phyloP scores from a whole-genome alignment of 163 green algal genomes.

The Coccomyxa subellipsoidea region DNA sequence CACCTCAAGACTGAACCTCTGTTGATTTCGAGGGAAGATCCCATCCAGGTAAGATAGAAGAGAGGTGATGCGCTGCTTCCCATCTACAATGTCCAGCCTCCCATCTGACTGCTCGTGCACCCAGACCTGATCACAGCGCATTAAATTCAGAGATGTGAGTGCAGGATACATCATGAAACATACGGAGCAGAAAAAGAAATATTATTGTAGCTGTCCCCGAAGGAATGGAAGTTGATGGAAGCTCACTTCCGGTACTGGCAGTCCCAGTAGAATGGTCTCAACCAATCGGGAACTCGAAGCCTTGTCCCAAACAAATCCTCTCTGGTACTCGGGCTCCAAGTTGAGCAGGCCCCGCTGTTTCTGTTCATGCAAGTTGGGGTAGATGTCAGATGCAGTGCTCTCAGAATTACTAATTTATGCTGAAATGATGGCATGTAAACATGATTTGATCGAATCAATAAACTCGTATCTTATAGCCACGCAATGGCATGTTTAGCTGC shows the following conservation, averaged over 20 bases:
- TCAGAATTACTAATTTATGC: no score
- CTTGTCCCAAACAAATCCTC: not conserved
- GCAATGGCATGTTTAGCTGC: no score
- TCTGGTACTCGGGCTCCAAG: slow-evolving; percentile 4
- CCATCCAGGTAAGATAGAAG: not conserved
- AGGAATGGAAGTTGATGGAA: not conserved
- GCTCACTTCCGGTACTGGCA: slow-evolving; percentile 8
- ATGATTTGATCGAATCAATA: no score
- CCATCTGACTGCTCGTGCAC: slow-evolving; percentile 10
- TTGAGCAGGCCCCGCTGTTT: not conserved
- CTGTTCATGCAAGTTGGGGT: not conserved
- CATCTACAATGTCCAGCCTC: slow-evolving; percentile 5
- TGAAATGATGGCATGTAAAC: no score
- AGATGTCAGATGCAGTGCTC: not conserved
- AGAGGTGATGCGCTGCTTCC: slow-evolving; percentile 13
- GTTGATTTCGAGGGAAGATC: not conserved
- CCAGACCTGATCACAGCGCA: not conserved
- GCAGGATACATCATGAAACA: no score
- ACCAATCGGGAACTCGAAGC: not conserved
- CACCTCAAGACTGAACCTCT: not conserved
- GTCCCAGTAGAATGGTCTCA: not conserved
- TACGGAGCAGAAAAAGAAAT: no score
- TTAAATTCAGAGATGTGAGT: no score
- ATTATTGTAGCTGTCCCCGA: no score
- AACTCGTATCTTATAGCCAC: no score